Evolutionary conservation across 2,329 filamentous ascomycete species (phyloP), one percentile per base, ranked within the genome.

Genomic region (Trichophyton simii): DNA sequence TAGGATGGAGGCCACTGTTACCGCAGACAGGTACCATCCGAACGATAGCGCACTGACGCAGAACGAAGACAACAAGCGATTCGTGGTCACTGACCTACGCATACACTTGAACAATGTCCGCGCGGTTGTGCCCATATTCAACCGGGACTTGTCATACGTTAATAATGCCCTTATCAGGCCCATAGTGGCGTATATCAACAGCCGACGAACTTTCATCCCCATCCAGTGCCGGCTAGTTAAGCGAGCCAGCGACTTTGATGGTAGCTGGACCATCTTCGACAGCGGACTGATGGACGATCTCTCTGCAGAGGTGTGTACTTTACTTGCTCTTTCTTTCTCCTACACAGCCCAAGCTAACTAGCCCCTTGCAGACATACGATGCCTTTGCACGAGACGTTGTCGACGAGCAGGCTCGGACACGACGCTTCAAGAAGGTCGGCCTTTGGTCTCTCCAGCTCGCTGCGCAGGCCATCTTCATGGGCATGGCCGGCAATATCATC

Each of bases 171-270:
- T 97, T 3, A 89, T 97, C 41, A 85, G 94, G 3, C 94, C 94
- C 15, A 99, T 99, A 64, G 91, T 99, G 46, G 94, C 94, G 5
- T 99, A 97, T 73, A 97, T 99, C 75, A 99, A 99, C 75, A 89
- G 90, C 48, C 89, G 91, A 72, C 87, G 87, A 70, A 95, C 92
- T 0, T 97, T 96, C 70, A 97, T 99, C 50, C 94, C 94, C 28
- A 90, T 99, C 68, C 88, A 87, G 68, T 97, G 94, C 76, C 87
- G 92, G 63, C 89, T 99, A 57, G 90, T 97, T 65, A 99, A 99
- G 78, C 85, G 86, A 5, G 82, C 86, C 18, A 82, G 82, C 63
- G 94, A 99, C 72, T 99, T 99, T 70, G 89, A 97, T 72, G 94
- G 94, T 38, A 89, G 88, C 67, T 97, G 94, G 94, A 92, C 91